Conservation (phyloP, 257 asterid species). For the Solanum pimpinellifolium region DNA sequence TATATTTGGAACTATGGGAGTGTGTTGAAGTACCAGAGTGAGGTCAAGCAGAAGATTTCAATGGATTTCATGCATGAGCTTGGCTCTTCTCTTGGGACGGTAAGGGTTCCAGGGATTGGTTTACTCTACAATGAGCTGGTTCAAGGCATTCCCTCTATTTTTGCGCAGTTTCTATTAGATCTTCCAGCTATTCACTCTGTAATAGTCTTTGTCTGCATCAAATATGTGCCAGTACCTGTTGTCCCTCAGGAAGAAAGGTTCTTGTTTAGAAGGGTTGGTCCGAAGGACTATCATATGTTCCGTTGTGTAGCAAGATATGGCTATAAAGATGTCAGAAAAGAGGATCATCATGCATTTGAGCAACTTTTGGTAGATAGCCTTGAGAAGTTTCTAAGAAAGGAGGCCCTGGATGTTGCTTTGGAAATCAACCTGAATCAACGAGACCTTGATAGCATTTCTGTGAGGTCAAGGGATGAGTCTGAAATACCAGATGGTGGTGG, state of each 20-base stretch:
- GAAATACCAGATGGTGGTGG: conserved; percentile 20
- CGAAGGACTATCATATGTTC: conserved; percentile 89
- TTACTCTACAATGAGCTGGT: conserved; percentile 85
- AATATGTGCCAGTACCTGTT: conserved; percentile 75
- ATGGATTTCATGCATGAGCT: conserved; percentile 74
- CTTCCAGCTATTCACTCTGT: conserved; percentile 92
- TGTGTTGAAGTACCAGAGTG: conserved; percentile 74
- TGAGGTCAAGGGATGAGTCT: conserved; percentile 27
- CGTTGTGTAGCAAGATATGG: conserved; percentile 93
- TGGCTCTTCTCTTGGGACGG: conserved; percentile 81
- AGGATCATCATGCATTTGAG: conserved; percentile 81
- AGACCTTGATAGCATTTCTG: conserved; percentile 39
- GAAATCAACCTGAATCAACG: conserved; percentile 26
- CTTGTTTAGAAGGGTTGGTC: conserved; percentile 74
- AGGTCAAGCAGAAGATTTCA: conserved; percentile 71
- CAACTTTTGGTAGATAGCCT: conserved; percentile 77
- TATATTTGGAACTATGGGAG: conserved; percentile 94
- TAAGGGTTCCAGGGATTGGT: conserved; percentile 87
- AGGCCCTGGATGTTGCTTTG: conserved; percentile 69
- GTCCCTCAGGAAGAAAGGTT: conserved; percentile 92
- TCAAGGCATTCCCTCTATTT: conserved; percentile 82
- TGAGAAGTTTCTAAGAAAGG: conserved; percentile 62
- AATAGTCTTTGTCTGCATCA: conserved; percentile 80
- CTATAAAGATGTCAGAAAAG: conserved; percentile 80
- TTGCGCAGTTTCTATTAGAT: conserved; percentile 64